Evolutionary conservation across 106 monocot genomes (phyloP), one percentile per base, ranked within the genome.

Genomic region (Dactylorhiza incarnata): DNA sequence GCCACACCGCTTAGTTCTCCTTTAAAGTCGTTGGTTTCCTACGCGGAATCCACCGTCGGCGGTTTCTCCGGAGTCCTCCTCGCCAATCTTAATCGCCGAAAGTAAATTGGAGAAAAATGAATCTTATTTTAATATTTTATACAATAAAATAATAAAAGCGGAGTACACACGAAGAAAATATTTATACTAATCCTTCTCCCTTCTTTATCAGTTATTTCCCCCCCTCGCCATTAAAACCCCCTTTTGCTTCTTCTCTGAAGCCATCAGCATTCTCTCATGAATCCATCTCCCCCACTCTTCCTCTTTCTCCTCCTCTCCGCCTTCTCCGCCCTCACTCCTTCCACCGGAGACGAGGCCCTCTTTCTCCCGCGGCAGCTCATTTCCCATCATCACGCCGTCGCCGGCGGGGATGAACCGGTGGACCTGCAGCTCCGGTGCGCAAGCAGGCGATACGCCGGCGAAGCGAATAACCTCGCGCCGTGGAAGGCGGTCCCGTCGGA

Each of bases 371-470:
- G 84, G 20, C 84, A 80, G 6, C 70, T 84, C 52, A 73, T 84
- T 52, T 71, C 76, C 46, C 46, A 80, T 14, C 71, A 48, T 45
- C 78, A 69, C 63, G 7, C 19, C 47, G 3, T 20, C 77, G 69
- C 13, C 66, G 72, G 25, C 43, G 74, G 24, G 10, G 58, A 12
- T 24, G 4, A 14, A 26, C 75, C 46, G 2, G 76, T 72, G 48
- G 69, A 13, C 20, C 17, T 23, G 61, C 25, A 71, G 68, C 74
- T 95, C 69, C 29, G 76, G 26, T 95, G 95, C 82, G 66, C 15
- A 19, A 92, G 92, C 83, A 90, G 95, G 95, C 68, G 95, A 53
- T 8, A 90, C 19, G 77, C 88, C 29, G 90, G 29, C 20, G 95
- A 95, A 80, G 86, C 95, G 14, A 95, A 95, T 74, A 95, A 90